Base-by-base conservation (phyloP, 805 yeast genomes). In the Jamesozyma piceae region DNA sequence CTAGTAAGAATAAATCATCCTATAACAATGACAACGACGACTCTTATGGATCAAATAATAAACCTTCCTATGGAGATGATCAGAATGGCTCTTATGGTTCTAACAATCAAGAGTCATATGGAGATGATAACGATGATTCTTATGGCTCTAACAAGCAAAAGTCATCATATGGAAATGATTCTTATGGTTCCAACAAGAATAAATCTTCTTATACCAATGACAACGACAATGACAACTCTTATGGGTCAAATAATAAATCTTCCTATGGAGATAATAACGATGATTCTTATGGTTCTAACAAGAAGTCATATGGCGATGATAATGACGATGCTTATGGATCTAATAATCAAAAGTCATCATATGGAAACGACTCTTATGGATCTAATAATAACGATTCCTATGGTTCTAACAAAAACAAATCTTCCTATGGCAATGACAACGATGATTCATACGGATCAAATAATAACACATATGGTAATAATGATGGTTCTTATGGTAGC, bases 41-140 rank as follows among this genome's bases (percentile, higher is more conserved):
- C 43, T 19, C 28, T 14, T 35, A 35, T 44, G 63, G 57, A 19
- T 50, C 52, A 41, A 44, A 48, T 44, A 55, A 57, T 37, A 60
- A 61, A 47, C 48, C 54, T 37, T 57, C 63, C 46, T 45, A 54
- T 51, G 58, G 66, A 53, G 58, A 37, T 31, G 22, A 43, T 37
- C 43, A 44, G 39, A 39, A 48, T 26, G 48, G 49, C 31, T 48
- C 55, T 33, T 55, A 58, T 40, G 24, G 20, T 19, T 5, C 14
- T 36, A 51, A 53, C 39, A n/a, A 54, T 18, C 27, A 36, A 54
- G 30, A 46, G 48, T 49, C 54, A 33, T 54, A 56, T 40, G 60
- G 61, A 11, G 49, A 49, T 41, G 42, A 47, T 24, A 33, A 18
- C n/a, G 18, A 33, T 14, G 43, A 45, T 15, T 49, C 53, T 22